Base-by-base conservation (phyloP, 805 yeast genomes). In the Pichia deserticola region DNA sequence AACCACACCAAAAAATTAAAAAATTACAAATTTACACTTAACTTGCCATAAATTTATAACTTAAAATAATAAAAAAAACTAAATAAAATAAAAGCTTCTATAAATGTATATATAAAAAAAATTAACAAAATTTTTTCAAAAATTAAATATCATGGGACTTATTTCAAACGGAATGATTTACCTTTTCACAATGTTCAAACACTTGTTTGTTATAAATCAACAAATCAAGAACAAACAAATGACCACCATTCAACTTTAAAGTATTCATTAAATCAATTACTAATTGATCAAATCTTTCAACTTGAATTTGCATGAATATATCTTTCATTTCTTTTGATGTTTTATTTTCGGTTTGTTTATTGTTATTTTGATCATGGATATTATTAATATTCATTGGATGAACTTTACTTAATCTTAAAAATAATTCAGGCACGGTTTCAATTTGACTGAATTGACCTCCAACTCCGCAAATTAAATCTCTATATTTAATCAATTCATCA, bases 201-300 rank as follows among this genome's bases (percentile, higher is more conserved):
- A 69, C 68, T 50, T 63, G 59, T 48, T 76, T 77, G 52, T 76
- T 78, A 45, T 77, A 74, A 25, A 79, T 58, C 40, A 82, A 59
- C 1, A 82, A 68, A 57, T 83, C 89, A 57, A 83, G 71, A 11
- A 78, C 71, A 47, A 76, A 76, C 2, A 82, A 69, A 56, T 79
- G 76, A 1, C 82, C 84, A 15, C 84, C 83, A 56, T 83, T 82
- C 35, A 77, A 56, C 15, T 65, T 62, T 40, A 77, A 61, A 35
- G 81, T 67, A 50, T 70, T 58, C 55, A 69, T 69, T 42, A 77
- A 67, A 42, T 72, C 75, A 34, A 64, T 63, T 7, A 73, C 60
- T 50, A 77, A 71, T 44, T 69, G 60, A 47, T 64, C 61, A 47
- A 60, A 62, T 33, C 57, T 42, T 54, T 57, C 44, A 50, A 39